Base-by-base conservation (phyloP, 2,329 filamentous ascomycete genomes). In the Falciphora oryzae region DNA sequence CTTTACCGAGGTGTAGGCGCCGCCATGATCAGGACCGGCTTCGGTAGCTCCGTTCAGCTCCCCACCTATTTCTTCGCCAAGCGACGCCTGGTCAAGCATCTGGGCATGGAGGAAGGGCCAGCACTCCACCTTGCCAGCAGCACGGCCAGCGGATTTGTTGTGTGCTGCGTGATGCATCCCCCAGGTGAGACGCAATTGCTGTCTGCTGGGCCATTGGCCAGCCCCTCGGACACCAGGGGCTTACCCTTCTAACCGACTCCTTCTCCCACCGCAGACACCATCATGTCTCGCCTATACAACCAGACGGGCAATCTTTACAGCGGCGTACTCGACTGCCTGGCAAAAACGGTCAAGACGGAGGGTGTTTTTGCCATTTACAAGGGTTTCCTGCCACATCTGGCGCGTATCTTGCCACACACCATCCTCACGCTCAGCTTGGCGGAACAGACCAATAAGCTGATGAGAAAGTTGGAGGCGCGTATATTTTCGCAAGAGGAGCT, bases 51-150 rank as follows among this genome's bases (percentile, higher is more conserved):
- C 7, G 95, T 98, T 14, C 95, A 99, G 79, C 82, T 99, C 66
- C 95, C 95, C 2, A 99, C 95, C 50, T 99, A 99, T 77, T 99
- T 98, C 79, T 95, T 98, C 71, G 95, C 94, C 16, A 99, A 99
- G 83, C 83, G 95, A 67, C 83, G 91, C 70, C 79, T 99, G 70
- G 85, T 92, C 66, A 88, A 85, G 72, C 93, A 97, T 74, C 78
- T 94, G 64, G 92, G 89, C 59, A 93, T 98, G 89, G 82, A 95
- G 73, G 95, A 99, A 74, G 94, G 95, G 1, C 91, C 92, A 53
- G 89, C 90, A 59, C 80, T 99, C 72, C 95, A 99, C 76, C 81
- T 99, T 69, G 85, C 92, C 53, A 96, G 92, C 76, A 97, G 93
- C 71, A 89, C 94, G 5, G 88, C 87, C 53, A 97, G 92, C 72